phyloP scores from a whole-genome alignment of 78 protist genomes.

The Bodo saltans region DNA sequence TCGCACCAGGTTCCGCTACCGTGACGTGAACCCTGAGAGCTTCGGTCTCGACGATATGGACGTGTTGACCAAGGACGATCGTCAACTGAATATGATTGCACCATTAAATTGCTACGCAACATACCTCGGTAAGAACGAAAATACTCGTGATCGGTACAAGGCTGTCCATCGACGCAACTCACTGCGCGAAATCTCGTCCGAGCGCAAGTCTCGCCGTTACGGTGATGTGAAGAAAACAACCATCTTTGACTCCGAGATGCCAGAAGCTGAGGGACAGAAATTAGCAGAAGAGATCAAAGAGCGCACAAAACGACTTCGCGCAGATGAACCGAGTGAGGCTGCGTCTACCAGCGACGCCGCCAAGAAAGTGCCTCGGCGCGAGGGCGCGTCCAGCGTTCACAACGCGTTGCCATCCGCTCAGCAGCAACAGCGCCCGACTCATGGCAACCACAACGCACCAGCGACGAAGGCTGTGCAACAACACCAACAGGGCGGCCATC shows the following conservation, averaged over 20 bases:
- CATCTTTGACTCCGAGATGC: background rate
- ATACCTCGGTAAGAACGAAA: background rate
- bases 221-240: background rate
- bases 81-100: background rate
- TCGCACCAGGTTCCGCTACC: conserved; percentile 12
- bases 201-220: background rate
- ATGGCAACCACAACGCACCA: no score
- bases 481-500: no score
- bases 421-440: no score
- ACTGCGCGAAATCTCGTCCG: background rate
- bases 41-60: conserved; percentile 16
- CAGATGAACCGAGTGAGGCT: no score
- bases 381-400: no score
- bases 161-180: background rate
- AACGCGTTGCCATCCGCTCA: no score
- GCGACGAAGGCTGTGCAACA: no score
- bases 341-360: no score
- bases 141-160: background rate
- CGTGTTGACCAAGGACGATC: background rate
- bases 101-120: conserved; percentile 16
- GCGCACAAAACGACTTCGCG: no score
- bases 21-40: background rate
- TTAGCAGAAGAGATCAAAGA: no score
- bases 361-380: no score
- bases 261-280: background rate